Evolutionary conservation across 805 yeast genomes (phyloP), one percentile per base, ranked within the genome.

Genomic region (Barnettozyma siamensis): DNA sequence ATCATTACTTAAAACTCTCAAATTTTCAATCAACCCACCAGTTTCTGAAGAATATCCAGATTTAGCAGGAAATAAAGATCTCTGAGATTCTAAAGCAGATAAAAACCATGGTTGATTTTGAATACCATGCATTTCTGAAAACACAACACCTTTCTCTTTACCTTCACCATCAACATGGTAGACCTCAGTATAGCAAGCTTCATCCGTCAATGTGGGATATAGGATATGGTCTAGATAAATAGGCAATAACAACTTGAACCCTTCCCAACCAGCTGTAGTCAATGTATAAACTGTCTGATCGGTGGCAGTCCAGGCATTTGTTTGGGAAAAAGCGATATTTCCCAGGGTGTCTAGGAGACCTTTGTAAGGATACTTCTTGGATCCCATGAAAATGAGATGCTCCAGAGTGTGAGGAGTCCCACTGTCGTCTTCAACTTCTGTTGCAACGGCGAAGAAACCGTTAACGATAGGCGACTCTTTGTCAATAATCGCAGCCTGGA

Each of bases 401-500:
- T 93, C 99, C 39, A 93, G 64, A 2, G 99, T 93, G 56, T 93
- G 99, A 1, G 99, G 99, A 48, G 86, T 78, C 7, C 99, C 99
- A 19, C 88, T 76, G 59, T 89, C 93, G 56, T 88, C 80, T 18
- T 72, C 67, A 38, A 87, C 86, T 60, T 93, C 98, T 1, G 98
- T 88, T 15, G 95, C 96, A 4, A 93, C 95, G 1, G 96, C 94
- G 62, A 93, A 88, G 57, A 83, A 84, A n/a, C 98, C 99, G 55
- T 82, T 80, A 3, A 93, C 88, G 26, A 88, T 72, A 3, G 98
- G 97, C 2, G 95, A 80, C 21, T 88, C 81, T 55, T 83, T 85
- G 55, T 80, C 73, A 30, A 93, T 70, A 47, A 86, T 74, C 11
- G 85, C 83, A 19, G 88, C 63, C 60, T 86, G 94, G 26, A 91